These are phyloP conservation scores for Penicillium carneum DNA, from an alignment of 2,329 filamentous ascomycete genomes.

Conservation along the genomic window DNA sequence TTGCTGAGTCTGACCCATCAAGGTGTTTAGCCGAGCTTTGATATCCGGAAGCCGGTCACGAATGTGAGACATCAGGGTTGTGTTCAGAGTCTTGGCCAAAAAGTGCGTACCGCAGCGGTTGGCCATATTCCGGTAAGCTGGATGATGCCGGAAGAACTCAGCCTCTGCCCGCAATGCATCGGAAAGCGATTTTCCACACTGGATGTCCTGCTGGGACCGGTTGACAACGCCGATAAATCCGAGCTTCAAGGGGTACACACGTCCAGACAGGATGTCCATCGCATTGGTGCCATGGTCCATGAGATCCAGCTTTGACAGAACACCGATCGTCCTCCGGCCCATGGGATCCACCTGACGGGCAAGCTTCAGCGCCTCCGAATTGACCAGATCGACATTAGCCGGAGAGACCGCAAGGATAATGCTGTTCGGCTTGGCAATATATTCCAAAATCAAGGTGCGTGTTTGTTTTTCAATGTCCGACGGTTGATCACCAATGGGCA, in stretches of 20 bases:
- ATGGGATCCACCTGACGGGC: conserved; percentile 95
- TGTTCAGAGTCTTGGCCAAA: conserved; percentile 91
- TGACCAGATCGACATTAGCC: conserved; percentile 96
- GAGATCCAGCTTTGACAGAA: conserved; percentile 93
- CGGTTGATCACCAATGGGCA: conserved; percentile 96
- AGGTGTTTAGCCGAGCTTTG: conserved; percentile 93
- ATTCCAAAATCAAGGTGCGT: conserved; percentile 92
- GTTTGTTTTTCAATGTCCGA: conserved; percentile 99
- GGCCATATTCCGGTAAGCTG: conserved; percentile 95
- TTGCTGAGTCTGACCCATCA: conserved; percentile 99
- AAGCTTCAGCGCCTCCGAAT: conserved; percentile 95
- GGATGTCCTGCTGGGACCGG: conserved; percentile 96
- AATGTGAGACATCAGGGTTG: conserved; percentile 94
- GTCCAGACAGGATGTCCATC: conserved; percentile 93
- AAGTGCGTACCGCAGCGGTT: conserved; percentile 91
- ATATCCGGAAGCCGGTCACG: conserved; percentile 95
- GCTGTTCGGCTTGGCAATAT: conserved; percentile 98
- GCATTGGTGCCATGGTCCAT: conserved; percentile 99
- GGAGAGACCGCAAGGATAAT: conserved; percentile 96
- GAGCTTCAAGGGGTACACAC: conserved; percentile 94
- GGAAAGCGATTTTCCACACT: conserved; percentile 90
- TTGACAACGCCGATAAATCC: conserved; percentile 99
- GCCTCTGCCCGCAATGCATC: conserved; percentile 88
- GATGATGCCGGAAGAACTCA: conserved; percentile 97
- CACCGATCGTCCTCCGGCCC: conserved; percentile 92